Base-by-base conservation (phyloP, 2,329 filamentous ascomycete species). In the Colletotrichum gigasporum region DNA sequence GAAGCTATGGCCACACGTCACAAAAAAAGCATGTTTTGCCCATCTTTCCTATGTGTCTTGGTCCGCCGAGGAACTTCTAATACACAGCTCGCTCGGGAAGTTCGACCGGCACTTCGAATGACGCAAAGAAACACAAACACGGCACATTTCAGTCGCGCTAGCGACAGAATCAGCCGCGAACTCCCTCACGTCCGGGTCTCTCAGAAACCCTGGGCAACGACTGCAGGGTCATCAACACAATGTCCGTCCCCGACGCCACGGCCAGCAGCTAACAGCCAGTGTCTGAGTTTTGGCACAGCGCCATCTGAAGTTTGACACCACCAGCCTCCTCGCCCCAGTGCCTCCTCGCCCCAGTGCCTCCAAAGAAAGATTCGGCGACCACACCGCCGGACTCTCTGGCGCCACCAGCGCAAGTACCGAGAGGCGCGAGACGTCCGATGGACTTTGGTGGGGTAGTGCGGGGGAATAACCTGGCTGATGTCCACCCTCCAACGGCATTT, bases 391-490 rank as follows among this genome's bases (percentile, higher is more conserved):
- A 64, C 48, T 61, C 24, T 42, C 34, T 7, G 16, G 30, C 24
- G 9, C 16, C 39, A 48, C 35, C 34, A 18, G 32, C 30, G 44
- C 58, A 65, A 63, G 63, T 65, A 57, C 63, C 63, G 63, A 65
- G 35, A 37, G 18, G 52, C 45, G 35, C 53, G 35, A 22, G 47
- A 63, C 51, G 45, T 57, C 51, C 63, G 58, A 63, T 63, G 63
- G 44, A 57, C 58, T 41, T 18, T 63, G 52, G 51, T 65, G 63
- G 63, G 63, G 63, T 65, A 65, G 47, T 63, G 58, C 58, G 63
- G 63, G 63, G 63, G 37, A 44, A 64, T 22, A 45, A 65, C 34
- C 16, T 37, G 50, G 59, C 37, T 22, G 39, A 57, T 63, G 26
- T 45, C 51, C 63, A 16, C 45, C 11, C 28, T 42, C 18, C 47